Conservation (phyloP, 768 basidiomycete species). For the Cubamyces lactineus region DNA sequence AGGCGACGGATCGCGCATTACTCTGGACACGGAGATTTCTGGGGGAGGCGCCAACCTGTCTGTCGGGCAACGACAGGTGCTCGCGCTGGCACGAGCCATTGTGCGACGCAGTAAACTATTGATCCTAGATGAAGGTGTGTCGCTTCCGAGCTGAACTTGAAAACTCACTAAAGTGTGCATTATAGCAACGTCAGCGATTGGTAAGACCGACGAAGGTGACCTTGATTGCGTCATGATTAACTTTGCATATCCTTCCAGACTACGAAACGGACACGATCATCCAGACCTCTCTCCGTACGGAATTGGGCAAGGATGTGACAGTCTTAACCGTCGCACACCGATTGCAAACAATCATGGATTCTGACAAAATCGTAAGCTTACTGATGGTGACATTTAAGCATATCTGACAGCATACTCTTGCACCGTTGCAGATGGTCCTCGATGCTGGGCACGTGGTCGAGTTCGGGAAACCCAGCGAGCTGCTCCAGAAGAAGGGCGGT, state of each 20-base stretch:
- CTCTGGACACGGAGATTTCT: slow-evolving; percentile 47
- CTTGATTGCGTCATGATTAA: too few relatives aligned
- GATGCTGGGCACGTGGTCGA: slow-evolving; percentile 49
- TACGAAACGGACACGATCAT: slow-evolving; percentile 57
- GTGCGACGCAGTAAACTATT: slow-evolving; percentile 57
- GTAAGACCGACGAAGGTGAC: slow-evolving; percentile 19
- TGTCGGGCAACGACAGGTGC: slow-evolving; percentile 60
- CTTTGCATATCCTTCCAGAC: slow-evolving; percentile 36
- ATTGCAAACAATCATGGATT: slow-evolving; percentile 56
- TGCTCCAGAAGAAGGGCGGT: slow-evolving; percentile 55
- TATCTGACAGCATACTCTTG: neutral
- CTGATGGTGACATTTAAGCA: neutral
- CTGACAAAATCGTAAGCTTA: slow-evolving; percentile 53
- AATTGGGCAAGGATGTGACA: slow-evolving; percentile 44
- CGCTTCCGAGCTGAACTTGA: too few relatives aligned
- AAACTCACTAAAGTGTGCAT: slow-evolving; percentile 22
- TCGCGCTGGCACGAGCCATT: slow-evolving; percentile 61
- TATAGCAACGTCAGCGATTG: slow-evolving; percentile 48
- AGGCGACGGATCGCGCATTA: slow-evolving; percentile 40
- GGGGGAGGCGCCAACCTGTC: slow-evolving; percentile 50
- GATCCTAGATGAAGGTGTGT: slow-evolving; percentile 60
- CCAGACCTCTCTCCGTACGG: slow-evolving; percentile 53
- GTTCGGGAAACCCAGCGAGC: slow-evolving; percentile 50
- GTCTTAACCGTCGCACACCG: slow-evolving; percentile 62
- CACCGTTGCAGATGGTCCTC: slow-evolving; percentile 40